Evolutionary conservation across 768 basidiomycete species (phyloP).

Genomic region (Crepidotus variabilis): DNA sequence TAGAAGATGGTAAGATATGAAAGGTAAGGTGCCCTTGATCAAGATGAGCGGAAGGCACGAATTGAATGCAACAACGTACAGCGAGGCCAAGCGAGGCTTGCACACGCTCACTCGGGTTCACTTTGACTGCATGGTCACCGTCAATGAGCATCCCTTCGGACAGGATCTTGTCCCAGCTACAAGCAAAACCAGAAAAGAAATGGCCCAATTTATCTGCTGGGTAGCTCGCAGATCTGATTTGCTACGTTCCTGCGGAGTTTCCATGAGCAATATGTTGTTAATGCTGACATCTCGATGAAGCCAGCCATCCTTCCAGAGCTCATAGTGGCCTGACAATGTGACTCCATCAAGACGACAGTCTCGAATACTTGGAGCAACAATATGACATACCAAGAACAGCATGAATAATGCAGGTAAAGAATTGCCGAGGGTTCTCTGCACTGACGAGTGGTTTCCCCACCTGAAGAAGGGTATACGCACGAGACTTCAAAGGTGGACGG

Average conservation of each 20-base stretch:
- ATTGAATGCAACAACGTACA: background rate
- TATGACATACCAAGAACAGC: background rate
- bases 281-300: background rate
- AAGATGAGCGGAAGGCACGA: background rate
- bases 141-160: background rate
- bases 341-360: background rate
- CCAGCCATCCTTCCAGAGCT: background rate
- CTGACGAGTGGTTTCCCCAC: background rate
- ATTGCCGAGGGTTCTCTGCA: background rate
- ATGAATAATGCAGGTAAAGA: background rate
- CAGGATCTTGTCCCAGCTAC: background rate
- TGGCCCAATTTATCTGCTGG: background rate
- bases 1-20: background rate
- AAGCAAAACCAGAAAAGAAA: background rate
- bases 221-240: background rate
- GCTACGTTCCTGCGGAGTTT: background rate
- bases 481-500: background rate
- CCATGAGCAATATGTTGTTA: background rate
- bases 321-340: background rate
- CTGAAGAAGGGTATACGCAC: background rate
- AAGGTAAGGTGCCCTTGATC: background rate
- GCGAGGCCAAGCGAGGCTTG: background rate
- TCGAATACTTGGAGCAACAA: background rate
- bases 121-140: background rate
- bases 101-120: background rate